Evolutionary conservation across 345 rosid genomes (phyloP), one percentile per base, ranked within the genome.

Genomic region (Corchorus capsularis): DNA sequence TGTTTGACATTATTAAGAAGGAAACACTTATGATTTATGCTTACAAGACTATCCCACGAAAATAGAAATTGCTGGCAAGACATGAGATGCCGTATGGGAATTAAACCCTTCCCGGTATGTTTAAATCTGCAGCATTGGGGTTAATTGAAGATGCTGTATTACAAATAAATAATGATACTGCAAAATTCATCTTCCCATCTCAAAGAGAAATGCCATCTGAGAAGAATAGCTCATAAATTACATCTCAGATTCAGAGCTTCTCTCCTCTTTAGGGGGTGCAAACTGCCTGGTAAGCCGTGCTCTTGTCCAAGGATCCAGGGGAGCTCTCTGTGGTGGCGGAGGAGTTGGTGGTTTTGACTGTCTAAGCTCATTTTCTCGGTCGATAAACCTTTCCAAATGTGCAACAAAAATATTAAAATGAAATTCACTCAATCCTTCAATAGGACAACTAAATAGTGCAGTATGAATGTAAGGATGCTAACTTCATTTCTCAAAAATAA

Each of bases 251-350:
- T 89, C 89, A 22, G 89, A 82, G 75, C 52, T 50, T 74, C 84
- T 93, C 78, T 91, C 98, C 75, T 91, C 93, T 78, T 91, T 92
- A 45, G 94, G 93, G 34, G 94, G 92, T 39, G 99, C 98, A 73
- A 85, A 87, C 78, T 92, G 93, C 82, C 64, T 87, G 71, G 81
- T 80, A 47, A 93, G 96, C 69, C 82, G 88, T 5, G 99, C 93
- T 85, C 85, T 87, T 9, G 85, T 85, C 97, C 98, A 96, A 8
- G 97, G 98, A 82, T 96, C 96, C 64, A 96, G 45, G 0, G 94
- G 81, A 46, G 82, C 81, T 80, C 90, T 87, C 56, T 83, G 93
- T 32, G 88, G 93, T 4, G 88, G 90, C 79, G 89, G 98, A 61
- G 94, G 90, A 39, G 83, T 73, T 5, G 94, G 87, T 35, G 94